Evolutionary conservation across 345 rosid species (phyloP).

Genomic region (Murraya koenigii): DNA sequence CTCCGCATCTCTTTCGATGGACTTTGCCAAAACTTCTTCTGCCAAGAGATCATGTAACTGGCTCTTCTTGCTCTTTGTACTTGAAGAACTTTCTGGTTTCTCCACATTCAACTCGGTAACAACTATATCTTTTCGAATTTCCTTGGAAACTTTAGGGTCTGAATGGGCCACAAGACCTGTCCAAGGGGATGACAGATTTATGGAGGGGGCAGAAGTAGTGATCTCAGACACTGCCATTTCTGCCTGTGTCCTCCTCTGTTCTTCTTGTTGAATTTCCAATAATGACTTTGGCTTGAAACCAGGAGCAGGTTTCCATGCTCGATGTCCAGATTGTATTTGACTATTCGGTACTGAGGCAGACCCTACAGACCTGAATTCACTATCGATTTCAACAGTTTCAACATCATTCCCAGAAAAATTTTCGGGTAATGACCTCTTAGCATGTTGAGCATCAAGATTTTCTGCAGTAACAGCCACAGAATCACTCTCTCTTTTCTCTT

Average conservation of each 20-base stretch:
- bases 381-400: constrained; percentile 35
- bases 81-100: constrained; percentile 42
- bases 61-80: constrained; percentile 53
- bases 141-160: constrained; percentile 50
- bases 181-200: constrained; percentile 63
- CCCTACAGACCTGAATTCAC: constrained; percentile 25
- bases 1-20: constrained; percentile 45
- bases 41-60: constrained; percentile 69
- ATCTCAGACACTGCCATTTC: constrained; percentile 58
- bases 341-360: constrained; percentile 31
- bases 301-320: constrained; percentile 98
- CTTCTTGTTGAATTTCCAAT: constrained; percentile 96
- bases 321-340: constrained; percentile 37
- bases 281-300: constrained; percentile 91
- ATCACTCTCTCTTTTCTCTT: constrained; percentile 28
- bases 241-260: constrained; percentile 62
- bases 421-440: constrained; percentile 26
- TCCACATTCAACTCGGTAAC: constrained; percentile 31
- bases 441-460: constrained; percentile 33
- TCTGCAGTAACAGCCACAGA: constrained; percentile 27
- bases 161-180: constrained; percentile 60
- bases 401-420: constrained; percentile 28
- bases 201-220: constrained; percentile 37
- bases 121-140: constrained; percentile 38
- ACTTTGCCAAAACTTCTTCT: constrained; percentile 62